Base-by-base conservation (phyloP, 441 rosid species). In the Syzygium malaccense region DNA sequence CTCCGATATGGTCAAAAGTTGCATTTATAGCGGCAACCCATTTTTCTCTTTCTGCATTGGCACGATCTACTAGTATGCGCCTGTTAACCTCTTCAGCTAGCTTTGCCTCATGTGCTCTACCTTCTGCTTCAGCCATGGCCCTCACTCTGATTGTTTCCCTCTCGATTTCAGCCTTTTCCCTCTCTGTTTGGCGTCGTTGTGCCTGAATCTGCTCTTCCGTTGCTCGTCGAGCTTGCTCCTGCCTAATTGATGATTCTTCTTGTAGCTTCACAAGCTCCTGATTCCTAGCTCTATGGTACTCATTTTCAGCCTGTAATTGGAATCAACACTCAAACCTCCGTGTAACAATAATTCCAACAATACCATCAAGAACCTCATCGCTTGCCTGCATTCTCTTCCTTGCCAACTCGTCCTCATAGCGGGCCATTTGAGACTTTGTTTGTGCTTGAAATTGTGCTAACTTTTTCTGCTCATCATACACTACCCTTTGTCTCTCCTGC, bases 361-460 rank as follows among this genome's bases (percentile, higher is more conserved):
- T 12, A 85, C 68, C 37, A 85, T 33, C 30, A 85, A 32, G 49
- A 85, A 55, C 30, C 64, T 6, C 11, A 20, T 85, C 26, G 86
- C 96, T 93, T 95, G 94, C 99, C 99, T 97, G 99, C 99, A 97
- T 93, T 93, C 99, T 95, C 97, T 97, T 97, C 93, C 99, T 96
- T 45, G 98, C 98, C 91, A 98, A 85, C 66, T 98, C 99, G 75
- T 97, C 99, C 92, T 93, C 99, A 91, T 97, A 98, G 56, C 97
- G 97, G 41, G 98, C 98, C 98, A 96, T 97, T 93, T 96, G 98
- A 54, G 99, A 96, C 93, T 97, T 98, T 53, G 97, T 95, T 88
- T 98, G 99, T 26, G 99, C 99, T 90, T 96, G 98, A 90, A 95
- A 96, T 93, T 97, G 98, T 66, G 96, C 93, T 88, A 97, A 91